Evolutionary conservation across 495 filamentous ascomycete species (phyloP).

Genomic region (Penicillium malachiteum): DNA sequence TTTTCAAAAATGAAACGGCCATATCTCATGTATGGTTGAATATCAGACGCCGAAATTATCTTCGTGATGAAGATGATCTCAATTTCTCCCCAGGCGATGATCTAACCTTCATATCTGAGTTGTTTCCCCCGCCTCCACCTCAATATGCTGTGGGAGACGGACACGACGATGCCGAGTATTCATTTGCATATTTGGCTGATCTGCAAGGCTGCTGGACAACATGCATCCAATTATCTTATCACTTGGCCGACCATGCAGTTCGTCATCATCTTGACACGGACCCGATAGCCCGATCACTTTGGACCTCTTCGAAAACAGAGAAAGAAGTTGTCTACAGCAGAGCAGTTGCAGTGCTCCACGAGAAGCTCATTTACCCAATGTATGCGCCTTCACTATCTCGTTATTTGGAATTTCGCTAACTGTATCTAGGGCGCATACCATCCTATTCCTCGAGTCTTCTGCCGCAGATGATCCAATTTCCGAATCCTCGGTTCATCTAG

Average conservation of each 20-base stretch:
- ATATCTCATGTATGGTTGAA: slow-evolving; percentile 27
- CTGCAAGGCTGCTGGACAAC: slow-evolving; percentile 30
- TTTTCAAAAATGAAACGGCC: slow-evolving; percentile 22
- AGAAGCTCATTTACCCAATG: slow-evolving; percentile 25
- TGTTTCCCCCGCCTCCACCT: slow-evolving; percentile 34
- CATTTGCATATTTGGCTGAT: slow-evolving; percentile 30
- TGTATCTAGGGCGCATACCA: slow-evolving; percentile 21
- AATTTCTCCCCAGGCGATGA: slow-evolving; percentile 23
- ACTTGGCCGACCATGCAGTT: slow-evolving; percentile 27
- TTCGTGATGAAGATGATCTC: background rate
- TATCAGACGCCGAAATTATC: slow-evolving; percentile 5
- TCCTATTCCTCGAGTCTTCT: slow-evolving; percentile 31
- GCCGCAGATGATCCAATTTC: slow-evolving; percentile 8
- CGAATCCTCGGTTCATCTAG: background rate
- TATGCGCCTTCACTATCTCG: slow-evolving; percentile 1
- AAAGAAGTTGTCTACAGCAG: slow-evolving; percentile 29
- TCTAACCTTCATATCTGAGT: slow-evolving; percentile 26
- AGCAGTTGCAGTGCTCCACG: slow-evolving; percentile 24
- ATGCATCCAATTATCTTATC: slow-evolving; percentile 28
- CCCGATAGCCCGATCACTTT: slow-evolving; percentile 13
- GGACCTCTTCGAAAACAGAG: slow-evolving; percentile 29
- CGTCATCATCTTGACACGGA: slow-evolving; percentile 28
- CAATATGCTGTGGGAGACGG: slow-evolving; percentile 17
- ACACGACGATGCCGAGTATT: slow-evolving; percentile 26
- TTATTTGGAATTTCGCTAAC: slow-evolving; percentile 1